A percentile compares a stretch with the other conserved stretches of the same genome.
Conservation (phyloP, 108 stramenopile genomes). For the Nitzschia sp. region DNA sequence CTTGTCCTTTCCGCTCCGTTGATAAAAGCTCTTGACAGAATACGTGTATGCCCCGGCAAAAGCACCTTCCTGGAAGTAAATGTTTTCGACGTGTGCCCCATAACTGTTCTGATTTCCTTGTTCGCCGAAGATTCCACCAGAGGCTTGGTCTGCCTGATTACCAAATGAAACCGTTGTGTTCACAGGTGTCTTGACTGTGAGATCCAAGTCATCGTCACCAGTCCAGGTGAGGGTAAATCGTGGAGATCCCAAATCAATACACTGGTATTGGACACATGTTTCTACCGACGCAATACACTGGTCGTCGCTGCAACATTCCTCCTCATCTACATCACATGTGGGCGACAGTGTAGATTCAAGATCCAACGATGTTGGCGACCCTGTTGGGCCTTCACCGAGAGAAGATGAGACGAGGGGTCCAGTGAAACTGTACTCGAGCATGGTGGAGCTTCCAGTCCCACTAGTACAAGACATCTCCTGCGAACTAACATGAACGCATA, state of each 20-base stretch:
- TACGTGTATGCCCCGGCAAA: slow-evolving; percentile 6
- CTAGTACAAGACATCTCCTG: slow-evolving; percentile 6
- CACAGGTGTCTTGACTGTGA: slow-evolving; percentile 20
- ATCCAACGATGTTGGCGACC: neutral
- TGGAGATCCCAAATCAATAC: slow-evolving; percentile 21
- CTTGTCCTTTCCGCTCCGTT: slow-evolving; percentile 1
- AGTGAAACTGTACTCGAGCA: slow-evolving; percentile 11
- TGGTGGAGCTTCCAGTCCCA: slow-evolving; percentile 22
- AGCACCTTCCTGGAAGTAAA: slow-evolving; percentile 17
- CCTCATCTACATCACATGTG: neutral
- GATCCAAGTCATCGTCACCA: slow-evolving; percentile 27
- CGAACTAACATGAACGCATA: slow-evolving; percentile 25
- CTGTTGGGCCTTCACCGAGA: neutral
- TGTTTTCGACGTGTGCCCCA: slow-evolving; percentile 23
- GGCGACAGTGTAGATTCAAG: neutral
- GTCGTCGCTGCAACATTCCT: slow-evolving; percentile 24
- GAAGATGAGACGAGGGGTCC: neutral
- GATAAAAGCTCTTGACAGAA: slow-evolving; percentile 9
- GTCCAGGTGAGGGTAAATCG: slow-evolving; percentile 31
- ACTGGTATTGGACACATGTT: slow-evolving; percentile 10
- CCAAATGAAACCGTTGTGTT: slow-evolving; percentile 15
- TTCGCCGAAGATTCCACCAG: slow-evolving; percentile 23
- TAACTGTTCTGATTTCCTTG: slow-evolving; percentile 3
- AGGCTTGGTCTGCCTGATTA: slow-evolving; percentile 6
- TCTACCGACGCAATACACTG: slow-evolving; percentile 20